phyloP scores from a whole-genome alignment of 2,329 filamentous ascomycete genomes.

The Aspergillus caelatus region DNA sequence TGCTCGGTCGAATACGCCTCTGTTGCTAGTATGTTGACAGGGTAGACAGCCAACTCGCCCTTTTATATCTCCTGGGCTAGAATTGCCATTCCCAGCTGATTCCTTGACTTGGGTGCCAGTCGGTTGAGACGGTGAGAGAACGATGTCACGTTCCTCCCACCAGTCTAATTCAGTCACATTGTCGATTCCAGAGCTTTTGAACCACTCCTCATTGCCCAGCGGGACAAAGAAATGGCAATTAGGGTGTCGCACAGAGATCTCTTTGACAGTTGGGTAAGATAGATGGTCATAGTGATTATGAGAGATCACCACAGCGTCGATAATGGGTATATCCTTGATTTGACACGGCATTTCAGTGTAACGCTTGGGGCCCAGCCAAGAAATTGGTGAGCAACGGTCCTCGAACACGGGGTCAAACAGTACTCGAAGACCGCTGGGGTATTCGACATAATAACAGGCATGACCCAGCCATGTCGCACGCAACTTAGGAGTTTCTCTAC shows the following conservation, averaged over 20 bases:
- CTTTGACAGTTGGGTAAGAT: constrained; percentile 72
- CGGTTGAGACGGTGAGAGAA: constrained; percentile 51
- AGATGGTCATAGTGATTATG: constrained; percentile 95
- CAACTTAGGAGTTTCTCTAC: constrained; percentile 62
- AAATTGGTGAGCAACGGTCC: constrained; percentile 78
- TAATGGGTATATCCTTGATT: constrained; percentile 71
- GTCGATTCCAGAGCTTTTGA: constrained; percentile 67
- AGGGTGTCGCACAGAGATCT: constrained; percentile 71
- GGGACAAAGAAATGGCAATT: constrained; percentile 87
- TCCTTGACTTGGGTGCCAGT: constrained; percentile 30
- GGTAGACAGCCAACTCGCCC: constrained; percentile 79
- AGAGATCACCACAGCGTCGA: constrained; percentile 68
- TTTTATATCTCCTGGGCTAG: constrained; percentile 55
- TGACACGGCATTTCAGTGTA: constrained; percentile 78
- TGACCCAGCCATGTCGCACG: constrained; percentile 94
- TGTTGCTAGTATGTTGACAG: constrained; percentile 77
- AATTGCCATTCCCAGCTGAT: constrained; percentile 22
- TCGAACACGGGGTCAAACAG: constrained; percentile 95
- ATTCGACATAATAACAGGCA: constrained; percentile 91
- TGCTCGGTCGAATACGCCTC: constrained; percentile 69
- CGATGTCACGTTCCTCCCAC: constrained; percentile 86
- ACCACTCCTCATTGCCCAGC: constrained; percentile 82
- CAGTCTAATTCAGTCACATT: constrained; percentile 91
- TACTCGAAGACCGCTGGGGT: constrained; percentile 80
- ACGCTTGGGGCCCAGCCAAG: constrained; percentile 71